Base-by-base conservation (phyloP, 495 filamentous ascomycete genomes). In the Penicillium mononematosum region DNA sequence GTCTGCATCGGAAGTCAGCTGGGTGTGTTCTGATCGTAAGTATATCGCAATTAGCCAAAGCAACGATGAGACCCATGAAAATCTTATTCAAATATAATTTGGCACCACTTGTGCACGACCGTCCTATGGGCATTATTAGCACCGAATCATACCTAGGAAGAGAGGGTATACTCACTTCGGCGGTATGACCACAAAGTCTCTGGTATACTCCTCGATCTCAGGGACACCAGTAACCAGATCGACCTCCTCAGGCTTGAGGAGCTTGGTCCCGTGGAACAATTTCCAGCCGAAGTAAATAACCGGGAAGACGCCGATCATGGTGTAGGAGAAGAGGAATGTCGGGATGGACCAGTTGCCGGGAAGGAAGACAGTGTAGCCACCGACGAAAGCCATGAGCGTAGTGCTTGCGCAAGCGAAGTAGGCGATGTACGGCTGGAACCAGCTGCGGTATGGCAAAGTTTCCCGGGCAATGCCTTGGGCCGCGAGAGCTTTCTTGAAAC, bases 271-370 rank as follows among this genome's bases (percentile, higher is more conserved):
- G 56, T 89, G 85, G 45, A 85, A 47, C 22, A 89, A 1, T 66
- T 94, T 94, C 84, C 85, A 94, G 19, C 77, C 76, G 32, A 91
- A 36, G 53, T 81, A 92, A 0, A 93, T 71, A 1, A 88, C 52
- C 0, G 88, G 88, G 56, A 83, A 85, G 19, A 89, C 65, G 6
- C 73, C 77, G 29, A 90, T 82, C 83, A 89, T 89, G 11, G 82
- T 82, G 62, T 89, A 91, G 67, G 85, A 88, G 70, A 92, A 92
- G 29, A 92, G 70, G 60, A 94, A 92, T 0, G 81, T 88, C 2
- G 88, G 76, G 11, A 92, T 61, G 47, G 86, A 78, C 89, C 89
- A 92, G 2, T 83, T 76, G 1, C 85, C 87, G 0, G 83, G 83
- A 41, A 91, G 64, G 62, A 94, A 94, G 11, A 91, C 88, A 0